Conservation (phyloP, 2,329 filamentous ascomycete species). For the Dactylonectria estremocensis region DNA sequence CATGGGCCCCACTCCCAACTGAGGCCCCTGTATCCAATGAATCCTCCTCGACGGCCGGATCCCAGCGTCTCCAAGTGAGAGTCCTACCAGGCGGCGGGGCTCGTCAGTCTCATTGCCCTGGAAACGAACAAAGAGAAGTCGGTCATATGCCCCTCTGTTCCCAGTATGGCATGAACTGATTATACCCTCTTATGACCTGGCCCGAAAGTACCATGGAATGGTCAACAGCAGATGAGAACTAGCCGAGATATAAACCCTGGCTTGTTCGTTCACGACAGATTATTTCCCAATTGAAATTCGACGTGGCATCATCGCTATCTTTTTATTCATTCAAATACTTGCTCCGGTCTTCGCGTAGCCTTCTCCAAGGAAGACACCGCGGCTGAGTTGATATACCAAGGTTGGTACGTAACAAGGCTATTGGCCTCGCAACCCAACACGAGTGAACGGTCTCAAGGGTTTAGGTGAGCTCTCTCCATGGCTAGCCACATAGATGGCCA, state of each 20-base stretch:
- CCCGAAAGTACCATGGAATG: not conserved
- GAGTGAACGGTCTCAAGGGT: constrained; percentile 25
- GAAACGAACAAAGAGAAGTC: constrained; percentile 9
- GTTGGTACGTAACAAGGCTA: not conserved
- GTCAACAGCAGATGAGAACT: not conserved
- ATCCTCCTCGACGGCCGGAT: constrained; percentile 11
- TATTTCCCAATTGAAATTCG: not conserved
- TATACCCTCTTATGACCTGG: not conserved
- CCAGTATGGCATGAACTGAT: not conserved
- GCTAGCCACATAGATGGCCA: constrained; percentile 17
- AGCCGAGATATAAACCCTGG: too few relatives aligned
- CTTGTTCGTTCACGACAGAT: not conserved
- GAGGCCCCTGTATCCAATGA: constrained; percentile 3
- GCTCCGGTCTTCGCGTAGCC: constrained; percentile 9
- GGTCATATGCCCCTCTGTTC: not conserved
- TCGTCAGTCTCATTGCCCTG: constrained; percentile 19
- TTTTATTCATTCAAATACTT: constrained; percentile 27
- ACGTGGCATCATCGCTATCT: constrained; percentile 14
- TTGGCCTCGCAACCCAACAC: constrained; percentile 10
- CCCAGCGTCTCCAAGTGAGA: not conserved
- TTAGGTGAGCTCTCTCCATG: constrained; percentile 27
- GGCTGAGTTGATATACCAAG: constrained; percentile 23
- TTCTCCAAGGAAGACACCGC: not conserved
- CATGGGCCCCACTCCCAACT: constrained; percentile 12
- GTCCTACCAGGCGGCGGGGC: constrained; percentile 11